Percentiles rank a stretch among this genome's conserved stretches.
Conservation (phyloP, 768 basidiomycete genomes). For the Udeniomyces megalosporus region DNA sequence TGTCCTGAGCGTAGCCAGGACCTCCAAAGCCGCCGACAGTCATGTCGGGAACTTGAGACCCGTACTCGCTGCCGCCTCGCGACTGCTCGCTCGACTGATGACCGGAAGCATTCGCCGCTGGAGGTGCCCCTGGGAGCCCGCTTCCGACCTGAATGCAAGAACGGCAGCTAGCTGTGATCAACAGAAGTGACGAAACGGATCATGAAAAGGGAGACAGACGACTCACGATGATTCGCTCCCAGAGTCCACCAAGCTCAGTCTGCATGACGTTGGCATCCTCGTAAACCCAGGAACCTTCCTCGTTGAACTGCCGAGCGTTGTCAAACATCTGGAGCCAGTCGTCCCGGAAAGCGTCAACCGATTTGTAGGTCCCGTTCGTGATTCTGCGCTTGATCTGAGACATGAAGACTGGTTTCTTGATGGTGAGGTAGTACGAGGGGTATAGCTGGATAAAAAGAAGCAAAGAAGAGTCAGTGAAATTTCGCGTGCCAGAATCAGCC, state of each 20-base stretch:
- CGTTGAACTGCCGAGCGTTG: conserved; percentile 86
- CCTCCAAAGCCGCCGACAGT: background rate
- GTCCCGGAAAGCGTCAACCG: conserved; percentile 1
- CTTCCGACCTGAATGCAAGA: background rate
- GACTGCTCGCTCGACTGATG: background rate
- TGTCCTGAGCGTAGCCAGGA: background rate
- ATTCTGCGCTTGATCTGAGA: conserved; percentile 59
- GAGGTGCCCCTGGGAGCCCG: conserved; percentile 3
- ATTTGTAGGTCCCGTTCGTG: conserved; percentile 19
- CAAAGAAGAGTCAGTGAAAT: no score
- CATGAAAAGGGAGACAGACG: no score
- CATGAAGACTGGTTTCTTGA: conserved; percentile 72
- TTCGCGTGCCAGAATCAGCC: no score
- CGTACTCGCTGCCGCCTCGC: background rate
- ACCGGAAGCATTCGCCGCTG: background rate
- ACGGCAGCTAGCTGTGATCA: no score
- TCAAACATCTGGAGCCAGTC: conserved; percentile 67
- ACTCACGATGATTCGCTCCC: background rate
- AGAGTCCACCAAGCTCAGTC: conserved; percentile 3
- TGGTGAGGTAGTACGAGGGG: conserved; percentile 82
- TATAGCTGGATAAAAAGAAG: conserved; percentile 42
- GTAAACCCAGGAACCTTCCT: conserved; percentile 89
- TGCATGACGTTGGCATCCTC: conserved; percentile 55
- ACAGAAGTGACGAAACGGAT: no score
- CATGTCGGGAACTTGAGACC: background rate